Percentiles rank a stretch among this genome's conserved stretches.
Evolutionary conservation across 805 yeast species (phyloP).

Genomic region (Yarrowia bubula): DNA sequence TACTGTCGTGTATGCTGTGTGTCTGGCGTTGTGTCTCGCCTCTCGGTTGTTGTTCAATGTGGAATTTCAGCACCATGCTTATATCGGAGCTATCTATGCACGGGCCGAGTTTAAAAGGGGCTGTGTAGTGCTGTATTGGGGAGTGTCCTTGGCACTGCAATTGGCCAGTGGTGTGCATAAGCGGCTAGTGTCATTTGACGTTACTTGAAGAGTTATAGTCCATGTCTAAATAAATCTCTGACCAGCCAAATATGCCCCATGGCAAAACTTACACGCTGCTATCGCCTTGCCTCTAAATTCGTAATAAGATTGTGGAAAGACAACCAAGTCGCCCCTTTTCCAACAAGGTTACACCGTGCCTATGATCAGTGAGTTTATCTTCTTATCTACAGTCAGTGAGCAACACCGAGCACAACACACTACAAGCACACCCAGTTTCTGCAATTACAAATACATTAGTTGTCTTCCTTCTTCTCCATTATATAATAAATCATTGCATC

Average conservation of each 20-base stretch:
- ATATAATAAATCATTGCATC: conserved; percentile 25
- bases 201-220: too few species aligned
- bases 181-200: too few species aligned
- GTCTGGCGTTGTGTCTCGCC: neutral
- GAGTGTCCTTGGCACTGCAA: neutral
- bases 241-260: too few species aligned
- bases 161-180: neutral
- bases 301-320: neutral
- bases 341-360: neutral
- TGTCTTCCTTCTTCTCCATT: conserved; percentile 20
- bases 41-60: neutral
- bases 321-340: neutral
- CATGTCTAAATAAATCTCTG: too few species aligned
- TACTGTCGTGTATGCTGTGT: neutral
- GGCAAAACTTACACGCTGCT: too few species aligned
- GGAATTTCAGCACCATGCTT: neutral
- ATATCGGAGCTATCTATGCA: conserved; percentile 21
- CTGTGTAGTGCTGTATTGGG: neutral
- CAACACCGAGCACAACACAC: neutral
- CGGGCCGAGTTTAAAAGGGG: conserved; percentile 5
- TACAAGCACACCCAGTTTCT: neutral
- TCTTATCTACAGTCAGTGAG: neutral
- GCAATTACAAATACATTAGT: conserved; percentile 24
- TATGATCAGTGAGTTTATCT: neutral
- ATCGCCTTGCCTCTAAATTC: neutral